A percentile compares a stretch with the other conserved stretches of the same genome.
These are phyloP conservation scores for Globisporangium sylvaticum DNA, from an alignment of 352 stramenopile species.

Conservation along the genomic window DNA sequence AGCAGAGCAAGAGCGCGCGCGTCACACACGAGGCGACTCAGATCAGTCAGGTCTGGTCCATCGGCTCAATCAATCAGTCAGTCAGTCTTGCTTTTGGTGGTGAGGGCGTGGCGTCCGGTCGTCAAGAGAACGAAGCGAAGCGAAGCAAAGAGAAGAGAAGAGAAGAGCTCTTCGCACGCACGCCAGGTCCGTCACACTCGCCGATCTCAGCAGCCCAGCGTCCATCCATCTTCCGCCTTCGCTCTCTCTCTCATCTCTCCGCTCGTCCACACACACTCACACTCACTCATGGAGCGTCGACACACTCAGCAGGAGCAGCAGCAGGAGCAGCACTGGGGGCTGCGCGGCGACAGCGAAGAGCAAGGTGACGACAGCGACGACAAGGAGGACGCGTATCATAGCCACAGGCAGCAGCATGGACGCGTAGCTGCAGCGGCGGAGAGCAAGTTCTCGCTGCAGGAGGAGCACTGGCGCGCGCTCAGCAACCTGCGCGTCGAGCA, in stretches of 20 bases:
- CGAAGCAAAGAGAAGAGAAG: not conserved
- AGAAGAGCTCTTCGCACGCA: not conserved
- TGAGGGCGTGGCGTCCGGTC: not conserved
- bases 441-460: conserved; percentile 8
- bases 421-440: not conserved
- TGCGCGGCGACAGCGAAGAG: not conserved
- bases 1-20: not conserved
- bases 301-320: conserved; percentile 6
- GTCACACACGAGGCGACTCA: not conserved
- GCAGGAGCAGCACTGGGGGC: conserved; percentile 3
- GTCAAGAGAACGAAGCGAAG: not conserved
- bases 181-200: not conserved
- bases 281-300: not conserved
- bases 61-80: not conserved
- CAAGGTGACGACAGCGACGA: not conserved
- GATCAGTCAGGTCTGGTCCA: conserved; percentile 1
- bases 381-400: not conserved
- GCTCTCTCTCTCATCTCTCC: not conserved
- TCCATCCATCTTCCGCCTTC: not conserved
- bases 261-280: not conserved
- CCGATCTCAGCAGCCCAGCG: not conserved
- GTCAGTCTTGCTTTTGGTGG: not conserved
- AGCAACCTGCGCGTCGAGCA: conserved; percentile 32
- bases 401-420: not conserved
- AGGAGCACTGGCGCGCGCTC: conserved; percentile 40